Evolutionary conservation across 1,284 basidiomycete genomes (phyloP), one percentile per base, ranked within the genome.

Genomic region (Sphagnurus paluster): DNA sequence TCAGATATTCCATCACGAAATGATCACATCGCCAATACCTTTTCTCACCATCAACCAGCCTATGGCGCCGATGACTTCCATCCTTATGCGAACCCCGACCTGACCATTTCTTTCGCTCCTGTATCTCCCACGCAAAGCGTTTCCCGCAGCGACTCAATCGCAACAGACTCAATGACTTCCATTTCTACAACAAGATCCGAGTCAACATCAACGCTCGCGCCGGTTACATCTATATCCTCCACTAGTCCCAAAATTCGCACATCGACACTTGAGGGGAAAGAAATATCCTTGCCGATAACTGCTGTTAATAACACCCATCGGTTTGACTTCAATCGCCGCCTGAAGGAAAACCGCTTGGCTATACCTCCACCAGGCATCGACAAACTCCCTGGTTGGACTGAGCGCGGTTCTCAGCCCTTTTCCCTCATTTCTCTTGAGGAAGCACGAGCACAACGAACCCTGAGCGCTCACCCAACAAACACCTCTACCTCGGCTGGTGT

Each of bases 51-150:
- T 34, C 43, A 44, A 24, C 42, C 39, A 8, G 39, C 44, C 25
- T 60, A 61, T 25, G 49, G 54, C 25, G 60, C 67, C 44, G 69
- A 73, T 42, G 64, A 64, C 28, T 58, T 74, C 30, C 86, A 89
- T 65, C 87, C 87, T 29, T 90, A 88, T 58, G 87, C 87, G 43
- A 87, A 89, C 55, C 85, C 87, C 5, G 82, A 87, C 49, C 67
- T 84, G 48, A 67, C 71, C 36, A 54, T 65, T 40, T 67, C 75
- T 42, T 68, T 67, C 39, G 59, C 68, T 21, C 58, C 66, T 36
- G 64, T n/a, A 67, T 19, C 59, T 61, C 35, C 50, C 56, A 23
- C 51, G 61, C 52, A 49, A 43, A 59, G 53, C 51, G 54, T 72
- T 23, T 47, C 58, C 17, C 68, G 69, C 17, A 80, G 73, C 52